These are phyloP conservation scores for Ustilago hordei DNA, from an alignment of 1,284 basidiomycete genomes.

Conservation along the genomic window DNA sequence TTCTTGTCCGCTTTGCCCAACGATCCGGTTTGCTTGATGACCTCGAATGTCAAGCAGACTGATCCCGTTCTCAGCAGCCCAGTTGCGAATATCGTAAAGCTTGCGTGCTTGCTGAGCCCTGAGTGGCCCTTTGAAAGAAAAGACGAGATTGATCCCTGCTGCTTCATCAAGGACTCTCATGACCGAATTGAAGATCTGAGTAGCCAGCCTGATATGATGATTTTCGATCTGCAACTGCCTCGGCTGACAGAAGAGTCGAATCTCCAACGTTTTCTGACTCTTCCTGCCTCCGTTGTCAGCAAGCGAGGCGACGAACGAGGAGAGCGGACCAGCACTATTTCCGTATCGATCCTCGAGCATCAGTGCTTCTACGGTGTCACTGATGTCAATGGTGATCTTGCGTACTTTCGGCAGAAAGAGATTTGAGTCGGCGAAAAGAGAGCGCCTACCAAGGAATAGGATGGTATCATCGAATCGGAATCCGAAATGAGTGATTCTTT, in stretches of 20 bases:
- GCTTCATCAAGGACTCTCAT: constrained; percentile 1
- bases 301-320: constrained; percentile 16
- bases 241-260: constrained; percentile 18
- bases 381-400: constrained; percentile 25
- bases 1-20: too few relatives aligned
- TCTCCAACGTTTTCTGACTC: constrained; percentile 1
- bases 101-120: neutral
- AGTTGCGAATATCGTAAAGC: neutral
- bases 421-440: constrained; percentile 12
- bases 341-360: neutral
- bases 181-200: constrained; percentile 15
- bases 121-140: constrained; percentile 22
- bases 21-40: neutral
- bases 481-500: constrained; percentile 15
- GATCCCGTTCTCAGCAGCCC: constrained; percentile 14
- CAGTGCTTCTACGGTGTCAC: neutral
- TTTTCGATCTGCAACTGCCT: neutral
- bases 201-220: constrained; percentile 8
- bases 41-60: constrained; percentile 8
- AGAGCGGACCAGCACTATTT: constrained; percentile 5
- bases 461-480: constrained; percentile 18
- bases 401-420: constrained; percentile 13
- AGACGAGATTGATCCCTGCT: constrained; percentile 3
- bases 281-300: constrained; percentile 5
- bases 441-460: constrained; percentile 21